phyloP scores from a whole-genome alignment of 208 protist species.

The Leishmania mexicana region DNA sequence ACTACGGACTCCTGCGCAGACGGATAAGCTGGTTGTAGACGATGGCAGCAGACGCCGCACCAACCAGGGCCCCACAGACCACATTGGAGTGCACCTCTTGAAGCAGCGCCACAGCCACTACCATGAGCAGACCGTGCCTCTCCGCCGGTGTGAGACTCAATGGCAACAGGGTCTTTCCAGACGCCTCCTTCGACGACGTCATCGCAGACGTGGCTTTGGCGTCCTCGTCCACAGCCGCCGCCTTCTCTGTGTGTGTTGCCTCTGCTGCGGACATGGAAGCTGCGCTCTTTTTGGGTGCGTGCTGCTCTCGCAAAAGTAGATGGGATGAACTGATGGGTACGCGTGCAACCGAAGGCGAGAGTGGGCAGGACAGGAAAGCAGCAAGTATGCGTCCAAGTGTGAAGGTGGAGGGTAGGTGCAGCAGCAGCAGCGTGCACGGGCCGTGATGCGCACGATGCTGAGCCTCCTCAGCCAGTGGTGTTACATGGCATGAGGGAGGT shows the following conservation, averaged over 20 bases:
- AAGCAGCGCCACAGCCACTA: constrained; percentile 34
- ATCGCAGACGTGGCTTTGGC: neutral
- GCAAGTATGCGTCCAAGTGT: neutral
- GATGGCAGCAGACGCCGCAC: constrained; percentile 10
- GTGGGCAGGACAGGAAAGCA: neutral
- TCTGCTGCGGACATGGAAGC: neutral
- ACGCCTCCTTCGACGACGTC: neutral
- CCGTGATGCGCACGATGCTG: neutral
- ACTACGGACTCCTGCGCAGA: neutral
- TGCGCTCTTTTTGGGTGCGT: neutral
- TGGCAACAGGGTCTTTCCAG: neutral
- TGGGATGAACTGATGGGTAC: neutral
- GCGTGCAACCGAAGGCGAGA: neutral
- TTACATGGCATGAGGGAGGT: neutral
- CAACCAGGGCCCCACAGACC: constrained; percentile 23
- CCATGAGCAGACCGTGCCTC: constrained; percentile 30
- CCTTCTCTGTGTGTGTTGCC: neutral
- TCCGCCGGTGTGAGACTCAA: constrained; percentile 21
- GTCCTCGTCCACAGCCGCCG: neutral
- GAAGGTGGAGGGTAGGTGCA: neutral
- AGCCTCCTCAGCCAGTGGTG: neutral
- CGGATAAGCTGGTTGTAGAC: constrained; percentile 11
- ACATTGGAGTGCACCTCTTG: constrained; percentile 43
- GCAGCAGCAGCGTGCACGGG: neutral
- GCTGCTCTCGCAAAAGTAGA: neutral